These are phyloP conservation scores for Halocafeteria seosinensis DNA, from an alignment of 108 stramenopile genomes.

Conservation along the genomic window DNA sequence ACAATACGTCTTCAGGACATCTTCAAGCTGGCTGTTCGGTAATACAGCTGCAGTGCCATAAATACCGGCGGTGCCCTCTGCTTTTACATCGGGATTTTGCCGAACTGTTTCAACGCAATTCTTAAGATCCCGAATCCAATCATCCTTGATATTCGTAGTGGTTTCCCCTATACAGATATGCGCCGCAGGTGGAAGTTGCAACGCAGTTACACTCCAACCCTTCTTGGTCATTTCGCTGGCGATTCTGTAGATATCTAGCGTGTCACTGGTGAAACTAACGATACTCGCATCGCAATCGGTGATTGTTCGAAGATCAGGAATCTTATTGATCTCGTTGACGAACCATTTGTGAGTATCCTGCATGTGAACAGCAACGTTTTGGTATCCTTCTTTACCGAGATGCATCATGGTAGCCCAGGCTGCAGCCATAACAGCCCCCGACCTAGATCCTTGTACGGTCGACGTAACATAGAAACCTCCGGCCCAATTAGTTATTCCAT, in stretches of 20 bases:
- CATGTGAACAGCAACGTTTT: background rate
- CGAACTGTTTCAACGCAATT: background rate
- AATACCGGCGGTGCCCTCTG: background rate
- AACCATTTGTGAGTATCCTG: background rate
- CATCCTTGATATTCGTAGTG: background rate
- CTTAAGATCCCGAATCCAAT: background rate
- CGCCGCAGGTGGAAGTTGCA: constrained; percentile 9
- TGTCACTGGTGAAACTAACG: background rate
- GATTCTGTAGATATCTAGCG: background rate
- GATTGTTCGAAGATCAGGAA: constrained; percentile 3
- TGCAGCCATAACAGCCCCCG: constrained; percentile 7
- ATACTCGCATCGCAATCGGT: background rate
- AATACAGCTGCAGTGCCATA: background rate
- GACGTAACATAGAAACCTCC: constrained; percentile 18
- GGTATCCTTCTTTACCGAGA: constrained; percentile 9
- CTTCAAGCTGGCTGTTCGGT: background rate
- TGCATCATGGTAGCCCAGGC: constrained; percentile 8
- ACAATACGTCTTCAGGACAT: background rate
- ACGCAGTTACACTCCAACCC: constrained; percentile 11
- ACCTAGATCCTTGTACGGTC: constrained; percentile 8
- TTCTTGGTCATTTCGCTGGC: constrained; percentile 1
- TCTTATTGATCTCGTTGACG: background rate
- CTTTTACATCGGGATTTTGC: background rate
- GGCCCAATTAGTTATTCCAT: background rate
- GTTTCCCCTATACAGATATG: constrained; percentile 10